Evolutionary conservation across 2,329 filamentous ascomycete genomes (phyloP).

Genomic region (Aureobasidium sp.): DNA sequence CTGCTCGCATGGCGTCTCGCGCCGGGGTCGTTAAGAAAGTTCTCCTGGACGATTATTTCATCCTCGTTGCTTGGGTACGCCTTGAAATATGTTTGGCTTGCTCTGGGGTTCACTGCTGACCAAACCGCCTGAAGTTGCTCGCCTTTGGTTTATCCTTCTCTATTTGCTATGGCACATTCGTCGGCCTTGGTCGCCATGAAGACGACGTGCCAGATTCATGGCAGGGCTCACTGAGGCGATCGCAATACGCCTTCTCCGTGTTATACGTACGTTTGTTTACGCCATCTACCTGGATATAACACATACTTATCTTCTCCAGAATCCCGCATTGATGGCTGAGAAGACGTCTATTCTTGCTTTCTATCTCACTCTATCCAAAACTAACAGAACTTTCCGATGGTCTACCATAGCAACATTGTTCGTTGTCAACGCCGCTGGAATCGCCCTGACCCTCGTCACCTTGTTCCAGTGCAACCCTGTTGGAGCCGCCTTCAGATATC

Average conservation of each 20-base stretch:
- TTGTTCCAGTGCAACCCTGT: slow-evolving; percentile 78
- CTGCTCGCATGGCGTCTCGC: slow-evolving; percentile 64
- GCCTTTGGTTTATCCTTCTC: slow-evolving; percentile 59
- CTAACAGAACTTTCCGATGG: slow-evolving; percentile 67
- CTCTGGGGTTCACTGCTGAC: background rate
- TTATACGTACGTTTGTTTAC: slow-evolving; percentile 35
- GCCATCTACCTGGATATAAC: too few relatives aligned
- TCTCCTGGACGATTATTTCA: slow-evolving; percentile 72
- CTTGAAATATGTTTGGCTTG: background rate
- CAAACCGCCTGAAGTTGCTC: slow-evolving; percentile 26
- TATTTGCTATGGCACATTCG: slow-evolving; percentile 55
- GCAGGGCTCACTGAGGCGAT: slow-evolving; percentile 46
- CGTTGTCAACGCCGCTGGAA: slow-evolving; percentile 70
- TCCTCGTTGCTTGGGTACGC: slow-evolving; percentile 66
- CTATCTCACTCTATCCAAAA: slow-evolving; percentile 74
- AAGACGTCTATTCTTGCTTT: slow-evolving; percentile 92
- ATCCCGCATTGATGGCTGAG: slow-evolving; percentile 80
- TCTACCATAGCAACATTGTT: slow-evolving; percentile 72
- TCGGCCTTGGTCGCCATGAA: slow-evolving; percentile 63
- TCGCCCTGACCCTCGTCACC: slow-evolving; percentile 76
- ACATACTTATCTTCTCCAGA: slow-evolving; percentile 28
- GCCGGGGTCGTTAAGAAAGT: slow-evolving; percentile 63
- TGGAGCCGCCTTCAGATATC: slow-evolving; percentile 53
- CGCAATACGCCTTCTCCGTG: slow-evolving; percentile 53
- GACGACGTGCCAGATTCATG: slow-evolving; percentile 46